Base-by-base conservation (phyloP, 164 flowering plant genomes). In the Sextonia rubra region DNA sequence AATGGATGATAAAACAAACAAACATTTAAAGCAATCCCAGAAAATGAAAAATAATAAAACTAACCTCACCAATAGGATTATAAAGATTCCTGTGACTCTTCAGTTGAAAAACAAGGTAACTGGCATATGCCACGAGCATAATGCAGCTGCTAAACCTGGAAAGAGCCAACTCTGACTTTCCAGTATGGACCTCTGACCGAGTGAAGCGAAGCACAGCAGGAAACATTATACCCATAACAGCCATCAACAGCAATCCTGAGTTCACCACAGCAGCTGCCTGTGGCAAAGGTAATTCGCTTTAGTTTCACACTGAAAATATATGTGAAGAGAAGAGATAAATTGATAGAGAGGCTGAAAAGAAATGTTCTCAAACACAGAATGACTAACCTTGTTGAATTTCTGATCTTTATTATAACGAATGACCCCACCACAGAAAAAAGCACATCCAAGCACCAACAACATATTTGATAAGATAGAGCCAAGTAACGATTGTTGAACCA, bases 151-250 rank as follows among this genome's bases (percentile, higher is more conserved):
- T 89, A 83, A 90, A 86, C 81, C 91, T 86, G 69, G 93, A 89
- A 69, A 89, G 93, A 58, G 91, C 74, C 60, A 89, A 71, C 79
- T 89, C 91, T 56, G 90, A 89, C 76, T 81, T 86, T 64, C 90
- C 91, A 77, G 78, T 71, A 71, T 84, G 89, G 73, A 82, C 81
- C 77, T 88, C 94, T 49, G 94, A 76, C 71, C 80, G 87, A 30
- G 91, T 88, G 71, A 85, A 88, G 64, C 86, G 90, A 78, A 90
- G 89, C 61, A 88, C 89, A 48, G 91, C 89, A 30, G 94, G 94
- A 71, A 85, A 85, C 71, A 81, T 76, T 70, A 88, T 71, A 64
- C 94, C 88, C 94, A 90, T 90, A 26, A 90, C 94, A 75, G 94
- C 91, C 94, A 90, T 90, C 74, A 90, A 77, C 75, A 90, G 79